Base-by-base conservation (phyloP, 805 yeast species). In the Starmera dryadoides region DNA sequence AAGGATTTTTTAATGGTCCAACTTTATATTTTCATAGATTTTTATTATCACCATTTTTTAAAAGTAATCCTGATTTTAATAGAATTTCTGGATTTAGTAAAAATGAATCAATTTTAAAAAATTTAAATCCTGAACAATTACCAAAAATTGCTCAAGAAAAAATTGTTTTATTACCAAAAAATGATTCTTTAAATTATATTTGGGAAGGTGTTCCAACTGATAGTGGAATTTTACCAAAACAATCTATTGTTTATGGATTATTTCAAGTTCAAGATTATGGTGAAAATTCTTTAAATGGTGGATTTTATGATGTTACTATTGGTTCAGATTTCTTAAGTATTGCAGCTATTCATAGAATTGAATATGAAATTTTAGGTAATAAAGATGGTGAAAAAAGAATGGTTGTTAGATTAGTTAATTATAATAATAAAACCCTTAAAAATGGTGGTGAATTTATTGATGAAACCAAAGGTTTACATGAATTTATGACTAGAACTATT, bases 401-500 rank as follows among this genome's bases (percentile, higher is more conserved):
- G 29, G 45, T 51, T 17, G 43, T 53, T 32, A 48, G 57, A 46
- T 26, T 49, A 22, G 44, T 48, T 2, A 50, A 51, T 33, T 43
- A 42, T 3, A 33, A 44, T 3, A 32, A 11, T n/a, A 14, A 40
- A 1, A 32, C 37, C 16, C 36, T 40, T 8, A 39, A 42, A 9
- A 38, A 41, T 6, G 34, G 44, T 10, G 43, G 45, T 2, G 35
- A 34, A 4, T 43, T 42, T 15, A 23, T 15, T 15, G 56, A 53
- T 40, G 46, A 42, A 14, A 46, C 54, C 8, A 42, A 39, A 8
- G 54, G 50, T 1, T 33, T 53, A 26, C 57, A 53, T 23, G 56
- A 53, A 38, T 42, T 50, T 15, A 49, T 53, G 55, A 49, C 55
- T 3, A 50, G 56, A 44, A 46, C 53, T 29, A 42, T 53, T 39